These are phyloP conservation scores for Boletellus sp. DNA, from an alignment of 768 basidiomycete species.

Conservation along the genomic window DNA sequence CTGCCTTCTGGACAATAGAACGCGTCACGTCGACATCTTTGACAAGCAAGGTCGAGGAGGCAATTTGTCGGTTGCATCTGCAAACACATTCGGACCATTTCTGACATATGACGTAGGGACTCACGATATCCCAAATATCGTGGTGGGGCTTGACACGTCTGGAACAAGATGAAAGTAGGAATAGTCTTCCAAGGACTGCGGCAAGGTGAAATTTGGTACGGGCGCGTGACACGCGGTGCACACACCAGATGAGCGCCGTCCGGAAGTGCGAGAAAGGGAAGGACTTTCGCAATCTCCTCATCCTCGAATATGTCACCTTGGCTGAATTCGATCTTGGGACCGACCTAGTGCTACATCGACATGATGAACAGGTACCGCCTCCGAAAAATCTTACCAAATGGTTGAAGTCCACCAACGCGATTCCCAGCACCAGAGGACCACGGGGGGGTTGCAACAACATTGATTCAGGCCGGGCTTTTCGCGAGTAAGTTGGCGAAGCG, in stretches of 20 bases:
- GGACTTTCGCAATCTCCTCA: constrained; percentile 76
- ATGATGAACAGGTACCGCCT: constrained; percentile 8
- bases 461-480: constrained; percentile 77
- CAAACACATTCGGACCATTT: constrained; percentile 1
- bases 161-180: constrained; percentile 93
- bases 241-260: constrained; percentile 95
- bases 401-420: constrained; percentile 94
- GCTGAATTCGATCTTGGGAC: constrained; percentile 86
- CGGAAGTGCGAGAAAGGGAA: constrained; percentile 94
- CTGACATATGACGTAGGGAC: constrained; percentile 3
- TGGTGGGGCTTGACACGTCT: constrained; percentile 62
- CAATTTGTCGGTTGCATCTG: constrained; percentile 94
- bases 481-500: constrained; percentile 49
- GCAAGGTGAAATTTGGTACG: constrained; percentile 8
- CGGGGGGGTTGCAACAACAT: constrained; percentile 56
- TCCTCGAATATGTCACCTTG: constrained; percentile 78
- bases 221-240: constrained; percentile 1
- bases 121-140: constrained; percentile 94
- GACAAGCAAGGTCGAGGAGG: constrained; percentile 71
- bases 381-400: constrained; percentile 61
- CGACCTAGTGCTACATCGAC: constrained; percentile 53
- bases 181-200: constrained; percentile 68
- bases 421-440: constrained; percentile 70
- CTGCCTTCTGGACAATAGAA: constrained; percentile 95
- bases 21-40: constrained; percentile 86